Evolutionary conservation across 805 yeast genomes (phyloP).

Genomic region (Monosporozyma servazzii): DNA sequence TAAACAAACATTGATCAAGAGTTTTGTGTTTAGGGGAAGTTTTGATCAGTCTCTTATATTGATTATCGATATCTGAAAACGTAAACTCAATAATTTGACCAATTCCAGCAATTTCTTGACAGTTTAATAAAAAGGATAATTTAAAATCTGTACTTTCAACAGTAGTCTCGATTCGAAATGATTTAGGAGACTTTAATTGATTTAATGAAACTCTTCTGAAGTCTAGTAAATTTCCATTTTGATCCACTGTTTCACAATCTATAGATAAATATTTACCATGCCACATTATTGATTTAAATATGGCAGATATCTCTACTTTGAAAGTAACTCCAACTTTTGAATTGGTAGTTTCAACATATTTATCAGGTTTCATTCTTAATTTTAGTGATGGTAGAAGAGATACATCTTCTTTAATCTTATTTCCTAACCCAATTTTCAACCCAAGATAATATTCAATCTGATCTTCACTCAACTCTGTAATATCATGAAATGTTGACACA

Average conservation of each 20-base stretch:
- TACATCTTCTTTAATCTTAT: slow-evolving; percentile 30
- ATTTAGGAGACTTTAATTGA: slow-evolving; percentile 19
- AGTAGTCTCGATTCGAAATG: slow-evolving; percentile 22
- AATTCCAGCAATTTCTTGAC: slow-evolving; percentile 35
- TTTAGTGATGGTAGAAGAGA: slow-evolving; percentile 32
- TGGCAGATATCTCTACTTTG: slow-evolving; percentile 17
- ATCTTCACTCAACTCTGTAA: slow-evolving; percentile 22
- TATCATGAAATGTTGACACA: slow-evolving; percentile 28
- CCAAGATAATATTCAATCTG: slow-evolving; percentile 37
- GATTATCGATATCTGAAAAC: slow-evolving; percentile 5
- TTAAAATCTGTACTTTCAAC: slow-evolving; percentile 14
- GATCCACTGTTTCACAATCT: slow-evolving; percentile 25
- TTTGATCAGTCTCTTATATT: neutral
- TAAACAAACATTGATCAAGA: neutral
- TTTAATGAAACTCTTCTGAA: slow-evolving; percentile 33
- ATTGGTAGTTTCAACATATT: slow-evolving; percentile 3
- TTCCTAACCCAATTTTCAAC: slow-evolving; percentile 34
- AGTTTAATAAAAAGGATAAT: slow-evolving; percentile 27
- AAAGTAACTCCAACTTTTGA: slow-evolving; percentile 10
- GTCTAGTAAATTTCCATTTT: slow-evolving; percentile 34
- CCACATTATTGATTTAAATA: slow-evolving; percentile 23
- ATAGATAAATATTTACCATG: slow-evolving; percentile 28
- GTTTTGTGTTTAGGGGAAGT: neutral
- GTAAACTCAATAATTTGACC: slow-evolving; percentile 8
- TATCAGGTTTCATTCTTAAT: slow-evolving; percentile 15